phyloP scores from a whole-genome alignment of 2,329 filamentous ascomycete genomes.

The Monascus ruber region DNA sequence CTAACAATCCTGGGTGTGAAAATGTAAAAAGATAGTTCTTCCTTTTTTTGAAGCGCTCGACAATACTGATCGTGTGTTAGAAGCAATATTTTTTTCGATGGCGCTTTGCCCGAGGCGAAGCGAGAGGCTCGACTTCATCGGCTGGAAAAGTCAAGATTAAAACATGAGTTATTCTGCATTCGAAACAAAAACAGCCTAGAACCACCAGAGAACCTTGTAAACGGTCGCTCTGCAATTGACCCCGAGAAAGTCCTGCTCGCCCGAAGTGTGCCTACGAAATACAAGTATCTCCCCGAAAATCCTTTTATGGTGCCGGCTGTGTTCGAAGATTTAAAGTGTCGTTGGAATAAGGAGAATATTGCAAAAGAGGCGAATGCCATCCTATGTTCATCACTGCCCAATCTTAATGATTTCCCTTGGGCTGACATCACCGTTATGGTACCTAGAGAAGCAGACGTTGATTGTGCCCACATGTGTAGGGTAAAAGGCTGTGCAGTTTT shows the following conservation, averaged over 20 bases:
- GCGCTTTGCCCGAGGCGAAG: constrained; percentile 61
- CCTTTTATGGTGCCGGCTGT: constrained; percentile 68
- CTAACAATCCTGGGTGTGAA: constrained; percentile 45
- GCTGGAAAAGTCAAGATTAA: constrained; percentile 45
- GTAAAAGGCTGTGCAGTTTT: constrained; percentile 48
- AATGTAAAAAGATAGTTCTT: constrained; percentile 44
- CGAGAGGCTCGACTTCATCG: constrained; percentile 49
- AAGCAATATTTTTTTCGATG: constrained; percentile 72
- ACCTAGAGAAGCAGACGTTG: constrained; percentile 74
- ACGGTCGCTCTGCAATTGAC: constrained; percentile 3
- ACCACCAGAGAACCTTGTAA: constrained; percentile 2
- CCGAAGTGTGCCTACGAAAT: constrained; percentile 13
- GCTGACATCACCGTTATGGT: constrained; percentile 45
- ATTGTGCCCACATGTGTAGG: constrained; percentile 58
- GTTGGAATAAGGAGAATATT: constrained; percentile 22
- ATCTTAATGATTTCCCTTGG: constrained; percentile 18
- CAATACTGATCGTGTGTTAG: constrained; percentile 27
- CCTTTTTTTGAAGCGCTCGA: constrained; percentile 7
- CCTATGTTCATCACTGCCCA: constrained; percentile 17
- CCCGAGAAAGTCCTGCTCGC: constrained; percentile 16
- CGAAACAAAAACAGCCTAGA: constrained; percentile 19
- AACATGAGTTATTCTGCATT: constrained; percentile 42
- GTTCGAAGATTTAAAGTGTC: constrained; percentile 55
- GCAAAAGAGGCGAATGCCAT: constrained; percentile 5
- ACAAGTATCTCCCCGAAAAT: constrained; percentile 38